These are phyloP conservation scores for Chrysanthemum makinoi DNA, from an alignment of 129 eudicot genomes.

Conservation along the genomic window DNA sequence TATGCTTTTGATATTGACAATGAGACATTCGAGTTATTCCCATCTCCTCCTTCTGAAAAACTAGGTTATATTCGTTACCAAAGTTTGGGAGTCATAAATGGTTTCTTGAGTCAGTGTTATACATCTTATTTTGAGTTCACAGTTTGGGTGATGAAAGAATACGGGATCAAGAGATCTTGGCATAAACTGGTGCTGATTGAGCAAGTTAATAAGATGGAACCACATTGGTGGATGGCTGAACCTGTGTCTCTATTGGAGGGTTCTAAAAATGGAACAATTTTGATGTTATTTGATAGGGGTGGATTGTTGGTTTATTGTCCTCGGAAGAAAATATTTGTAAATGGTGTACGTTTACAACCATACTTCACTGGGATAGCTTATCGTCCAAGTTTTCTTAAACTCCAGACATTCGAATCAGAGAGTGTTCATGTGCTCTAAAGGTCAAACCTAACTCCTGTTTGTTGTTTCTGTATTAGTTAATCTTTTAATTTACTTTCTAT, in stretches of 20 bases:
- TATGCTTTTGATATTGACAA: slow-evolving; percentile 1
- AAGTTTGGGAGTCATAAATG: slow-evolving; percentile 33
- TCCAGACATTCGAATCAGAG: slow-evolving; percentile 4
- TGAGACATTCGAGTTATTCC: slow-evolving; percentile 22
- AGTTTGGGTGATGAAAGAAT: slow-evolving; percentile 53
- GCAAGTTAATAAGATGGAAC: background rate
- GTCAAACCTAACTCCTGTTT: too few species aligned
- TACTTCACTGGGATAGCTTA: background rate
- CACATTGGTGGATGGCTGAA: too few species aligned
- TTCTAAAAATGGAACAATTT: too few species aligned
- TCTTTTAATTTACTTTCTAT: too few species aligned
- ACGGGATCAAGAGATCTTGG: slow-evolving; percentile 47
- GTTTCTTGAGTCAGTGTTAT: slow-evolving; percentile 39
- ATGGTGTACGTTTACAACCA: background rate
- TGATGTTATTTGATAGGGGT: too few species aligned
- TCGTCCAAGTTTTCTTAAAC: slow-evolving; percentile 31
- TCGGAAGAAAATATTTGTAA: background rate
- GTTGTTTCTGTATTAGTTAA: too few species aligned
- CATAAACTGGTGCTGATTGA: slow-evolving; percentile 35
- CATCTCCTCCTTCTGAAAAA: slow-evolving; percentile 20
- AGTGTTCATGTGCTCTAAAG: slow-evolving; percentile 2
- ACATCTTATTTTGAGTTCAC: slow-evolving; percentile 19
- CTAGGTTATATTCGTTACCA: background rate
- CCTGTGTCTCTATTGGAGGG: too few species aligned
- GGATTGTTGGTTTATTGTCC: background rate